Percentiles rank a stretch among this genome's conserved stretches.
Conservation (phyloP, 208 protist genomes). For the Leishmania aethiopica region DNA sequence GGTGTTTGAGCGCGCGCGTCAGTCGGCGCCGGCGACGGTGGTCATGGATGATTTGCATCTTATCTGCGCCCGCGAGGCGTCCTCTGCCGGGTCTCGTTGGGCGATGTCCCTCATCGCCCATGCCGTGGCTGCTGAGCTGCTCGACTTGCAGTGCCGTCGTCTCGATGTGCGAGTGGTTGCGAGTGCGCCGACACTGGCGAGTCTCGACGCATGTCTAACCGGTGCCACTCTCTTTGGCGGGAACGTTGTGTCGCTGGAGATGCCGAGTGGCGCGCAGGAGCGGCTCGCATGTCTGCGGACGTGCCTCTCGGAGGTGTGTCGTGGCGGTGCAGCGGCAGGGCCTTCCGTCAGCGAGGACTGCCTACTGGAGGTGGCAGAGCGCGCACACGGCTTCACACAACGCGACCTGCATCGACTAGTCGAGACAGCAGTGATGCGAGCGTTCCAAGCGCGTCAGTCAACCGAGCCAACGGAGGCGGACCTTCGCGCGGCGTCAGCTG, state of each 20-base stretch:
- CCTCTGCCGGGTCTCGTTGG: conserved; percentile 41
- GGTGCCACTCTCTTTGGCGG: conserved; percentile 20
- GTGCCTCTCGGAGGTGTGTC: conserved; percentile 19
- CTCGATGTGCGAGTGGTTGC: conserved; percentile 41
- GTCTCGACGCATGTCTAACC: conserved; percentile 35
- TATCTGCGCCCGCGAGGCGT: conserved; percentile 36
- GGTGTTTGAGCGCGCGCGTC: conserved; percentile 91
- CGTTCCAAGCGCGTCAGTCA: conserved; percentile 35
- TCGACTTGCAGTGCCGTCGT: conserved; percentile 23
- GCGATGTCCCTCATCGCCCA: conserved; percentile 44
- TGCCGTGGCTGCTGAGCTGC: conserved; percentile 42
- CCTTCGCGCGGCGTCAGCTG: conserved; percentile 30
- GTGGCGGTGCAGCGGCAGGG: conserved; percentile 1
- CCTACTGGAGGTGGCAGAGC: conserved; percentile 35
- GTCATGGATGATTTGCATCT: conserved; percentile 63
- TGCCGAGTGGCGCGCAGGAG: conserved; percentile 29
- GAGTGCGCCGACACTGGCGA: conserved; percentile 33
- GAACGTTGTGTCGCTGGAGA: conserved; percentile 22
- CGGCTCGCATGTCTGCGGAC: conserved; percentile 26
- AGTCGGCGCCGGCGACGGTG: conserved; percentile 76
- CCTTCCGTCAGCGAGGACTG: conserved; percentile 11
- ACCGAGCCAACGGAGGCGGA: conserved; percentile 25
- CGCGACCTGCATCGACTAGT: conserved; percentile 55
- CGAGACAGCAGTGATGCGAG: conserved; percentile 37
- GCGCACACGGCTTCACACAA: conserved; percentile 65